These are phyloP conservation scores for Fusarium udum DNA, from an alignment of 2,329 filamentous ascomycete species.

Conservation along the genomic window DNA sequence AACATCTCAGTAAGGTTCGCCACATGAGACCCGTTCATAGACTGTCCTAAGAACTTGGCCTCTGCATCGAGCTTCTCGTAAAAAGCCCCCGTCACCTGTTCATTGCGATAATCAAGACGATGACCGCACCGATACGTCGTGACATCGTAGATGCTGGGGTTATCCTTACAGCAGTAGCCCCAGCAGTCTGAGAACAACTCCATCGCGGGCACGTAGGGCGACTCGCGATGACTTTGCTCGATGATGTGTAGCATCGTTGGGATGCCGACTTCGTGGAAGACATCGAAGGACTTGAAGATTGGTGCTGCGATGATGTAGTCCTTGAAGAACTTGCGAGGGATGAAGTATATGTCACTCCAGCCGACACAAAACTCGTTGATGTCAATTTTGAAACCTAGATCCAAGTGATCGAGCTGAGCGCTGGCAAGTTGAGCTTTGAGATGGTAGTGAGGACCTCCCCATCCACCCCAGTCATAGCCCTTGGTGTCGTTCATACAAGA, in stretches of 20 bases:
- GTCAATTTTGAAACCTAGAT: background rate
- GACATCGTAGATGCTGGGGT: background rate
- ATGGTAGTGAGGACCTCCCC: background rate
- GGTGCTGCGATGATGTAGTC: background rate
- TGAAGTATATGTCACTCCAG: background rate
- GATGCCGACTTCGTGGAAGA: background rate
- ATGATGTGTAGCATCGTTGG: background rate
- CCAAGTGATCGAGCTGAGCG: background rate
- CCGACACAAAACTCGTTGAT: background rate
- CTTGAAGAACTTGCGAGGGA: background rate
- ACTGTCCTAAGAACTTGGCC: background rate
- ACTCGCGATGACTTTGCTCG: background rate
- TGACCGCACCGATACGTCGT: background rate
- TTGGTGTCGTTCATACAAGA: background rate
- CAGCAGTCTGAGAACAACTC: background rate
- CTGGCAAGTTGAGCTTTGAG: background rate
- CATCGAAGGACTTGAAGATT: background rate
- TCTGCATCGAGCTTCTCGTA: background rate
- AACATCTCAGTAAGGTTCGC: background rate
- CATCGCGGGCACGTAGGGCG: background rate
- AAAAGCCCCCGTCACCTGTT: background rate
- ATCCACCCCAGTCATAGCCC: background rate
- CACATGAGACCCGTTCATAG: background rate
- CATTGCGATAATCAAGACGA: background rate
- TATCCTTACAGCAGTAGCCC: background rate